Base-by-base conservation (phyloP, 2,329 filamentous ascomycete species). In the Paraphoma sp. region DNA sequence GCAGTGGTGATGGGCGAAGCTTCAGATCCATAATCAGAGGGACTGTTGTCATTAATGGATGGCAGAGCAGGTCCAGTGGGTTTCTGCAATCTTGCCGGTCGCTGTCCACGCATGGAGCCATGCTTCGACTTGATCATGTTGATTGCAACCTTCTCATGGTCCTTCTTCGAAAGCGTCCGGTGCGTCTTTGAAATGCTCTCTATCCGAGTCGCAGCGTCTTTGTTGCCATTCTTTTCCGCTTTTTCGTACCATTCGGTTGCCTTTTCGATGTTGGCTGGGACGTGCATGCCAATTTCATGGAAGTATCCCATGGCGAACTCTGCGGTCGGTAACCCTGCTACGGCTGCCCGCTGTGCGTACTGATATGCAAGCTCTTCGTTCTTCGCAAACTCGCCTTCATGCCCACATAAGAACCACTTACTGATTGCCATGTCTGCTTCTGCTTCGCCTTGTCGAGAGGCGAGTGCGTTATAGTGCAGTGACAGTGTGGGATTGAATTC, bases 301-400 rank as follows among this genome's bases (percentile, higher is more conserved):
- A 98, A 99, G 78, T 99, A 99, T 10, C 94, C 94, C 82, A 99
- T 87, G 28, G 95, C 95, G 71, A 99, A 99, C 76, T 98, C 93
- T 47, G 93, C 95, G 0, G 93, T 98, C 0, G 92, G 84, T 47
- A 98, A 84, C 53, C 93, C 93, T 40, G 88, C 86, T 48, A 87
- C 83, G 8, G 95, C 94, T 10, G 95, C 95, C 64, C 94, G 87
- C 67, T 94, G 87, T 1, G 95, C 95, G 72, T 97, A 98, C 49
- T 87, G 89, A 78, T 91, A 99, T 6, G 95, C 94, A 47, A 98
- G 81, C 73, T 94, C 90, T 77, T 99, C 95, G 70, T 97, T 98
- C 83, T 98, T 98, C 57, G 91, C 86, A 72, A 99, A 97, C 6
- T 96, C 84, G 18, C 89, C 90, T 65, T 98, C 94, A 63, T 95